phyloP scores from a whole-genome alignment of 208 protist species.

The Leishmania major region DNA sequence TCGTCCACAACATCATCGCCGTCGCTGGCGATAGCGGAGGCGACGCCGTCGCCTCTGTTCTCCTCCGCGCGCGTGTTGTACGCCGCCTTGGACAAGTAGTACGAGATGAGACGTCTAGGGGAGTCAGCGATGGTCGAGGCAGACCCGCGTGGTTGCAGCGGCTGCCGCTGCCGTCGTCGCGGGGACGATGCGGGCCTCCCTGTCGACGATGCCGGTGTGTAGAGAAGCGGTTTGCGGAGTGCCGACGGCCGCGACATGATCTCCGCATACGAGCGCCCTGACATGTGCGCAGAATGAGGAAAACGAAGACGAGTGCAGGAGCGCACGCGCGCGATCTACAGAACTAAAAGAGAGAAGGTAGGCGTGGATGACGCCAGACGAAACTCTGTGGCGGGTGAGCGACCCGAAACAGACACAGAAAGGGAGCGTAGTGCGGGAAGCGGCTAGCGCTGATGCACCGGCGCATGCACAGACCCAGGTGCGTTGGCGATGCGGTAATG shows the following conservation, averaged over 20 bases:
- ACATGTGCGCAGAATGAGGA: constrained; percentile 1
- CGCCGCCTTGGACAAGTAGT: constrained; percentile 34
- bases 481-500: neutral
- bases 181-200: neutral
- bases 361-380: neutral
- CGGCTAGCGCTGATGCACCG: neutral
- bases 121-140: constrained; percentile 21
- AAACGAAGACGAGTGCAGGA: neutral
- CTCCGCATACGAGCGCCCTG: constrained; percentile 16
- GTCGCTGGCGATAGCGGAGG: neutral
- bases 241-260: constrained; percentile 12
- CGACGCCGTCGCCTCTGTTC: neutral
- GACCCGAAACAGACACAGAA: neutral
- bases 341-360: neutral
- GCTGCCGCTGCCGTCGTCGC: neutral
- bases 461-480: neutral
- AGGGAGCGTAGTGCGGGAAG: neutral
- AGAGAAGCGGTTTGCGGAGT: constrained; percentile 13
- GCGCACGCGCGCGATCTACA: neutral
- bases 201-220: neutral
- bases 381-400: neutral
- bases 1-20: neutral
- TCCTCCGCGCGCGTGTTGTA: constrained; percentile 25
- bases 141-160: neutral
- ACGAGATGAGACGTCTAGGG: constrained; percentile 28